Base-by-base conservation (phyloP, 2,329 filamentous ascomycete genomes). In the Pleomassaria siparia region DNA sequence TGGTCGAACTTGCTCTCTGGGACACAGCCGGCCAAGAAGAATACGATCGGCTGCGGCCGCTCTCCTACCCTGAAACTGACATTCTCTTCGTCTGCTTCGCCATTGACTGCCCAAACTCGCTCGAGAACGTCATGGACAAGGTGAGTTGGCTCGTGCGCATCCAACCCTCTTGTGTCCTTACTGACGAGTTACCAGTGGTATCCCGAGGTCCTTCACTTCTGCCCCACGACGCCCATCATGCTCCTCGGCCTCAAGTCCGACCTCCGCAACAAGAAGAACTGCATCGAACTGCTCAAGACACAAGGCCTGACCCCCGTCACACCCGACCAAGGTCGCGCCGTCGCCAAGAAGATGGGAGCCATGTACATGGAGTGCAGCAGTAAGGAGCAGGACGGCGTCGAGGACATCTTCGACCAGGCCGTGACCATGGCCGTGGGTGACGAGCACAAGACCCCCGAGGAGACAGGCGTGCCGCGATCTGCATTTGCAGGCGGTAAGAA, bases 51-150 rank as follows among this genome's bases (percentile, higher is more conserved):
- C 80, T 99, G 69, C 86, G 94, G 59, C 94, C 94, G 37, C 84
- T 99, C 42, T 97, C 92, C 36, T 99, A 99, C 75, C 94, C 94
- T 3, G 94, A 99, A 75, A 99, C 94, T 11, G 94, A 99, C 72
- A 81, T 99, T 26, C 86, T 99, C 50, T 97, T 99, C 72, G 94
- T 99, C 59, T 99, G 94, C 80, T 99, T 99, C 73, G 94, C 94
- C 56, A 96, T 99, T 66, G 94, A 99, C 75, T 99, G 94, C 72
- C 94, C 94, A 28, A 96, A 96, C 73, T 97, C 92, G 6, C 80
- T 99, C 44, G 94, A 99, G 70, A 99, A 99, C 73, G 92, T 99
- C 49, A 87, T 97, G 78, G 94, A 99, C 77, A 99, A 99, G 87
- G 94, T 96, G 77, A 54, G 32, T 18, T 7, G 5, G 78, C 29